Conservation (phyloP, 2,329 filamentous ascomycete genomes). For the Ascocoryne sarcoides region DNA sequence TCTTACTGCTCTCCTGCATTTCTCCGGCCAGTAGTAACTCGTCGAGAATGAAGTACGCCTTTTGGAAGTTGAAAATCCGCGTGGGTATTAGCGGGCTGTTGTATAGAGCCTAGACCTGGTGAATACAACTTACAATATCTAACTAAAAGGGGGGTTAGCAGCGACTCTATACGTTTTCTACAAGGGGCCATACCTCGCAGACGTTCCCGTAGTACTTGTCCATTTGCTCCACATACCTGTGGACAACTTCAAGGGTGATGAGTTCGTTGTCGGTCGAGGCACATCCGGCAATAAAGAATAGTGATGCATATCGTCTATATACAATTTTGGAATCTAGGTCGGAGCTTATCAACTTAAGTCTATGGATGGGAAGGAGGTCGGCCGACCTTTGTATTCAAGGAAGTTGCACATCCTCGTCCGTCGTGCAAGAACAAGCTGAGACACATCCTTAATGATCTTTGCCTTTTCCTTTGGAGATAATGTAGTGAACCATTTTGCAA, state of each 20-base stretch:
- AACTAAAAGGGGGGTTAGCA: constrained; percentile 16
- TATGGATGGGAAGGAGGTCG: not conserved
- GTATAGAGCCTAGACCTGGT: too few relatives aligned
- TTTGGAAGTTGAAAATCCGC: constrained; percentile 96
- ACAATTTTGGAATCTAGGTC: constrained; percentile 91
- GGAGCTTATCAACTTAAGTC: constrained; percentile 15
- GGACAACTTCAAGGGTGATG: constrained; percentile 96
- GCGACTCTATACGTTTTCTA: not conserved
- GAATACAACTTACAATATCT: constrained; percentile 19
- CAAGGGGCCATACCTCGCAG: constrained; percentile 71
- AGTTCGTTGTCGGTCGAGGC: constrained; percentile 96
- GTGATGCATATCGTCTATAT: constrained; percentile 94
- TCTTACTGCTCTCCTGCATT: constrained; percentile 98
- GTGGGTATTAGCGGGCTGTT: constrained; percentile 4
- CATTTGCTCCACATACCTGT: constrained; percentile 99
- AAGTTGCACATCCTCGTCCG: constrained; percentile 99
- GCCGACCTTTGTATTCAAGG: constrained; percentile 90
- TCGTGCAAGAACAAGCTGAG: constrained; percentile 89
- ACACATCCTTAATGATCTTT: constrained; percentile 99
- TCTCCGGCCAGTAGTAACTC: constrained; percentile 92
- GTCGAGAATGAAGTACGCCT: constrained; percentile 98
- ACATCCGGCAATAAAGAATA: constrained; percentile 98
- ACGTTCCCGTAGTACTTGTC: constrained; percentile 99
- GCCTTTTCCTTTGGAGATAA: constrained; percentile 96
- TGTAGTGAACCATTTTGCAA: constrained; percentile 99